Conservation (phyloP, 495 filamentous ascomycete genomes). For the Pyrenula aspistea region DNA sequence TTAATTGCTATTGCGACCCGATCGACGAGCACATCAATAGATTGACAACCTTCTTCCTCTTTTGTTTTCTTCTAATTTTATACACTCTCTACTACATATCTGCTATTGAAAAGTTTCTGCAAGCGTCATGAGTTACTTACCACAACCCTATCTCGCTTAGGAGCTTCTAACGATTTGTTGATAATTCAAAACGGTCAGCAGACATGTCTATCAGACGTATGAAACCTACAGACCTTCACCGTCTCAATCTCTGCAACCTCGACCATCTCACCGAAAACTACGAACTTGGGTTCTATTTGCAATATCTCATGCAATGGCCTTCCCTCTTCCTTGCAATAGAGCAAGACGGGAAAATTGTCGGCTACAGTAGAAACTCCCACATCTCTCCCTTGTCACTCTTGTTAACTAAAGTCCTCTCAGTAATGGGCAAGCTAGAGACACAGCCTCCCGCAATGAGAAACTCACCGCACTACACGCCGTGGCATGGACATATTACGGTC, state of each 20-base stretch:
- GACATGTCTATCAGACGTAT: constrained; percentile 42
- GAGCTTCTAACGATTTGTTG: no score
- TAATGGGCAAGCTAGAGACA: constrained; percentile 93
- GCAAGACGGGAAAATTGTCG: constrained; percentile 74
- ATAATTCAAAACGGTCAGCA: not conserved
- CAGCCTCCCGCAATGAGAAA: constrained; percentile 58
- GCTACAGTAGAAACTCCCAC: constrained; percentile 60
- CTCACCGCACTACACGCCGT: constrained; percentile 81
- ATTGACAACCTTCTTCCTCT: no score
- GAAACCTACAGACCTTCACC: constrained; percentile 60
- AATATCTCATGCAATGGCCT: constrained; percentile 91
- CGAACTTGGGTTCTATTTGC: constrained; percentile 85
- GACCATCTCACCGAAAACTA: constrained; percentile 95
- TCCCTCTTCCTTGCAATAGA: constrained; percentile 82
- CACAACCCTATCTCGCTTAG: no score
- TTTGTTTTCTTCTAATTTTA: no score
- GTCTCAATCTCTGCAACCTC: constrained; percentile 75
- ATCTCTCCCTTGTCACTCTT: not conserved
- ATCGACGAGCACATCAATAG: no score
- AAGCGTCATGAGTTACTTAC: no score
- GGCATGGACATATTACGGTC: constrained; percentile 96
- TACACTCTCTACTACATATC: no score
- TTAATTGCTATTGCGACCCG: no score
- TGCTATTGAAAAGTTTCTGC: no score
- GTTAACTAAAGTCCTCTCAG: constrained; percentile 28